Base-by-base conservation (phyloP, 208 protist genomes). In the Trypanosoma cruzi region DNA sequence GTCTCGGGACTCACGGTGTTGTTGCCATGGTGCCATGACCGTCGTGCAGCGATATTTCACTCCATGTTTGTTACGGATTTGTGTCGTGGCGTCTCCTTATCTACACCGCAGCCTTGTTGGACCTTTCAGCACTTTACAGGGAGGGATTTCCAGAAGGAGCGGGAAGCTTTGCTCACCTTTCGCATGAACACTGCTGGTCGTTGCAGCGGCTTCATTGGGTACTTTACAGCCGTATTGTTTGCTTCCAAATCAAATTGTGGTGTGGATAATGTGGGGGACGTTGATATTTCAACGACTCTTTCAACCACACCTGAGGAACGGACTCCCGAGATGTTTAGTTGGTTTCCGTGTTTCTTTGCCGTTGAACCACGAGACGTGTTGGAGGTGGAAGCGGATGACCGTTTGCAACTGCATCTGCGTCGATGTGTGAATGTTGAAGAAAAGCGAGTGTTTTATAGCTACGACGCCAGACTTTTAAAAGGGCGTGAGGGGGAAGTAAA, bases 281-380 rank as follows among this genome's bases (percentile, higher is more conserved):
- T 24, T 31, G 8, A 26, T 37, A 18, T 24, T 53, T 16, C 42
- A n/a, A 67, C 49, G 18, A 72, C 59, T 20, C 32, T 79, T 50
- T 65, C 68, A n/a, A 83, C 78, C 18, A 13, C 52, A 0, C 68
- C 66, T 28, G 18, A 64, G 13, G 61, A 44, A 4, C 81, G 87
- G 37, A 95, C 92, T 20, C 31, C 34, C 26, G 79, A 71, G 57
- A 82, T 96, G 81, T 94, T 86, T 76, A 96, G 92, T 73, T 96
- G 92, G 89, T 96, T 96, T 71, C 92, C 92, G 0, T 89, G 79
- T 75, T 56, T 88, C 28, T 85, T 96, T 60, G 60, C 87, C 0
- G 42, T 93, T 1, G 81, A 84, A n/a, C 86, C 86, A 32, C 28
- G 61, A 22, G 73, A 82, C 55, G 46, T 85, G 36, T n/a, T 68